phyloP scores from a whole-genome alignment of 345 rosid species.

The Camelina sativa region DNA sequence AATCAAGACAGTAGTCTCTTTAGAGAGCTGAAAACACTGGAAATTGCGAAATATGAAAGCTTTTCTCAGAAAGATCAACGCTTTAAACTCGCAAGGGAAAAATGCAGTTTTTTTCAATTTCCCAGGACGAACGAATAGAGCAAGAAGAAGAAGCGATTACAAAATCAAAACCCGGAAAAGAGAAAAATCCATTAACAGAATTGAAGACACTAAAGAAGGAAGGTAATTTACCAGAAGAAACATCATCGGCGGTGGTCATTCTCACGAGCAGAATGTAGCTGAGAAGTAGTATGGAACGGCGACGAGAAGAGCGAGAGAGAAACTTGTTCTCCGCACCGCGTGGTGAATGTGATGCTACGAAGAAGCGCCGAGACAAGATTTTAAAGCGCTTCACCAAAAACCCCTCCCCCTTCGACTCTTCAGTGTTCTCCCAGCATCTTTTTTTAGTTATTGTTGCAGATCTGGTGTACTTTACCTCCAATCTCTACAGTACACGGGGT shows the following conservation, averaged over 20 bases:
- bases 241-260: conserved; percentile 31
- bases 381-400: conserved; percentile 14
- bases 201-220: background rate
- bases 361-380: too few relatives aligned
- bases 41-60: conserved; percentile 15
- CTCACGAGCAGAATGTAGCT: conserved; percentile 31
- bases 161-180: background rate
- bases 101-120: background rate
- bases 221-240: conserved; percentile 37
- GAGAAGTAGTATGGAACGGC: conserved; percentile 12
- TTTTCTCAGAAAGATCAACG: conserved; percentile 24
- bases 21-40: conserved; percentile 3
- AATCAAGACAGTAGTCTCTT: background rate
- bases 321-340: background rate
- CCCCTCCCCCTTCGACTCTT: conserved; percentile 2
- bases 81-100: conserved; percentile 19
- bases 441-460: too few relatives aligned
- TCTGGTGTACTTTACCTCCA: too few relatives aligned
- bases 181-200: conserved; percentile 17
- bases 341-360: background rate
- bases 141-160: background rate
- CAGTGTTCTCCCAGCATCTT: too few relatives aligned
- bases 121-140: background rate
- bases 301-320: conserved; percentile 13
- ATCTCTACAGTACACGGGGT: too few relatives aligned